Evolutionary conservation across 225 moss, liverwort and hornwort species (phyloP).

Genomic region (Ulota crispa): DNA sequence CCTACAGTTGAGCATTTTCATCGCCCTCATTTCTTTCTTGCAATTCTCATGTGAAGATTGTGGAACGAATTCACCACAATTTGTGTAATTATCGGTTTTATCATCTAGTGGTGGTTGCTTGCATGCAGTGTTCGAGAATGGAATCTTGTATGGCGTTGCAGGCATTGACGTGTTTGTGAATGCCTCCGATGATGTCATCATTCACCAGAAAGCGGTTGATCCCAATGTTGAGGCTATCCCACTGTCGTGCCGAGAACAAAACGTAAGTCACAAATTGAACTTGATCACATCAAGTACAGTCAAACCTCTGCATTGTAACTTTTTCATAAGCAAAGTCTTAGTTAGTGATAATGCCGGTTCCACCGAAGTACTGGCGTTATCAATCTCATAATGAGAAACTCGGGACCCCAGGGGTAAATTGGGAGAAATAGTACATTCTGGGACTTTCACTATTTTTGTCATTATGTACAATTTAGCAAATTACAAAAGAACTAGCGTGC

Average conservation of each 20-base stretch:
- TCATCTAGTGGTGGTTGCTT: not conserved
- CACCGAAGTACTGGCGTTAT: not conserved
- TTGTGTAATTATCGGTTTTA: too few relatives aligned
- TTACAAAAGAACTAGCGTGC: too few relatives aligned
- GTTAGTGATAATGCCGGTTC: not conserved
- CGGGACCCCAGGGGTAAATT: too few relatives aligned
- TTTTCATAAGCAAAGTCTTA: not conserved
- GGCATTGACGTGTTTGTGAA: slow-evolving; percentile 54
- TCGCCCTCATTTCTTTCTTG: not conserved
- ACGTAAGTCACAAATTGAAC: slow-evolving; percentile 17
- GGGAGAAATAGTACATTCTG: too few relatives aligned
- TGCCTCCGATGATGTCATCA: slow-evolving; percentile 11
- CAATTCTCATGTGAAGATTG: not conserved
- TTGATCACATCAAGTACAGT: not conserved
- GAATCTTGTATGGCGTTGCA: slow-evolving; percentile 47
- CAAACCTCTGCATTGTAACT: not conserved
- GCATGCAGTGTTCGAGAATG: slow-evolving; percentile 38
- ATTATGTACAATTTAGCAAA: too few relatives aligned
- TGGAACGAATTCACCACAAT: not conserved
- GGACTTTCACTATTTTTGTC: too few relatives aligned
- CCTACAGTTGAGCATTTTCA: not conserved
- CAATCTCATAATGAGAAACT: not conserved
- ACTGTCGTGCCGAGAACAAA: slow-evolving; percentile 9
- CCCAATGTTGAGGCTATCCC: slow-evolving; percentile 22
- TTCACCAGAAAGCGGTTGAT: slow-evolving; percentile 29